Base-by-base conservation (phyloP, 1,139 yeast genomes). In the Debaryomyces sp. region DNA sequence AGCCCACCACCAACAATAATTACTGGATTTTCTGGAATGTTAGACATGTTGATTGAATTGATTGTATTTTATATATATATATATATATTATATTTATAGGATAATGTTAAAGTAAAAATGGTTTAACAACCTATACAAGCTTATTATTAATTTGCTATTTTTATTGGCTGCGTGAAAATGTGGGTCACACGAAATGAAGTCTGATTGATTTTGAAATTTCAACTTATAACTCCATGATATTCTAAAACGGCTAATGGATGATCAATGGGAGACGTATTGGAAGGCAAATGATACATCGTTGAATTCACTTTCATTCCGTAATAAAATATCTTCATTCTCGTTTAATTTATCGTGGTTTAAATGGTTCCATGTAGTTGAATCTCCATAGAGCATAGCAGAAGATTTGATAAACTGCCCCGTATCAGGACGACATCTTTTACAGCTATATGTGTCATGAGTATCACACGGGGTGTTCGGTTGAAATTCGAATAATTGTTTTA, bases 331-430 rank as follows among this genome's bases (percentile, higher is more conserved):
- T 60, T 91, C 89, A 38, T 92, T 89, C 34, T 70, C 68, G 21
- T 67, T 71, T 60, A 94, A 73, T 2, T 80, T 82, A 3, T 70
- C 77, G 53, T 80, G 89, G 50, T 85, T 80, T 52, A 89, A 77
- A 68, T 94, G 99, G 64, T 94, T 92, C 99, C 99, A 94, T 0
- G 97, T 86, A 0, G 97, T 94, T 0, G 98, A 89, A 68, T 95
- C 99, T 55, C 99, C 99, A 62, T 95, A 95, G 37, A 94, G 74
- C 96, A 94, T 91, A 1, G 96, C 96, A 0, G 87, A 83, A 0
- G 97, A 80, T 57, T 80, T 84, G 9, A 75, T 62, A 33, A 70
- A 55, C 68, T 94, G 99, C 34, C 82, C 84, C 15, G 57, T 50
- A 12, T 77, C 77, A n/a, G 68, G 65, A 13, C 64, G 62, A 67